Base-by-base conservation (phyloP, 306 rosid species). In the Corylus heterophylla region DNA sequence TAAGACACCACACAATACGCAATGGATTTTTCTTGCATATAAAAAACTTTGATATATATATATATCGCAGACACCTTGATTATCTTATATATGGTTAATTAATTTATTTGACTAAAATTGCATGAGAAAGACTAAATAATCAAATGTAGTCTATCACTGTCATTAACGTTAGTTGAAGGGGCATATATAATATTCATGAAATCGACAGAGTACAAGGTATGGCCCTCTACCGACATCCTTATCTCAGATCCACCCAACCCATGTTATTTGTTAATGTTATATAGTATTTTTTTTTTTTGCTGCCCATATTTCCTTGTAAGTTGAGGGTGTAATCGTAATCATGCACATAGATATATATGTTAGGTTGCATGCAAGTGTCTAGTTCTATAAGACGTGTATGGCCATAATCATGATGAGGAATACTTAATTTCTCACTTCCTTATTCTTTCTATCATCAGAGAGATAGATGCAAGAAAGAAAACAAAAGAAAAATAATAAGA, bases 211-310 rank as follows among this genome's bases (percentile, higher is more conserved):
- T 78, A 67, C 78, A 78, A 54, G 81, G 80, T 70, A 67, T 75
- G 44, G 50, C 56, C 69, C 39, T 75, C 63, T 42, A 78, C 81
- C 83, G 78, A 81, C 86, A 64, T 62, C 59, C 55, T 18, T 14
- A 20, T 73, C 79, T 76, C 62, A 27, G 35, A 31, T 62, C 44
- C 3, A 18, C 8, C 18, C 20, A 35, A 16, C 35, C 35, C 35
- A 31, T 31, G 35, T 31, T 31, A 31, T 31, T 31, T 31, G 2
- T 31, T 31, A 31, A 31, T 31, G 35, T 31, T 31, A 31, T 31
- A 31, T 31, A 31, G 35, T 31, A 1, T 31, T 31, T 31, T 31
- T 31, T 1, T 51, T 31, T 54, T 54, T 6, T 2, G 12, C 14
- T 25, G 3, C 77, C 9, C 37, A 22, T 25, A 2, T 27, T 42